phyloP scores from a whole-genome alignment of 2,329 filamentous ascomycete genomes.

The Fusarium longipes region DNA sequence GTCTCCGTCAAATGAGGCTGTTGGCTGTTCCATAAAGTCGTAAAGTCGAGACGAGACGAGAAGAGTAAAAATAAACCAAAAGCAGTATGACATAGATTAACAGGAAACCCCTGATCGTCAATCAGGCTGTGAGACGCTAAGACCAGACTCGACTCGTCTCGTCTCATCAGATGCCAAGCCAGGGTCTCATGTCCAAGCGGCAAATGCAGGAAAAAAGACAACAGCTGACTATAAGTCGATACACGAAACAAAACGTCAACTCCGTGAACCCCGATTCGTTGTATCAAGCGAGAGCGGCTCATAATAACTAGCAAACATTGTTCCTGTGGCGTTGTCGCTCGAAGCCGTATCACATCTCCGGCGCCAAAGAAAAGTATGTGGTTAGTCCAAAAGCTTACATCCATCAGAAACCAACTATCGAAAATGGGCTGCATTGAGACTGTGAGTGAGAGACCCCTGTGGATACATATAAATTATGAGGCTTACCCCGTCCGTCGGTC shows the following conservation, averaged over 20 bases:
- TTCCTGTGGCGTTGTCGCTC: constrained; percentile 13
- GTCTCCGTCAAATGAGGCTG: background rate
- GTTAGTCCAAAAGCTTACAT: constrained; percentile 32
- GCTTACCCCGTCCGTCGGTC: background rate
- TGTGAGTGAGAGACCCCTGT: constrained; percentile 1
- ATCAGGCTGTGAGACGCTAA: too few relatives aligned
- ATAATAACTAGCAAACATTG: background rate
- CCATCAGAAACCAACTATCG: constrained; percentile 4
- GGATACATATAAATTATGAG: constrained; percentile 29
- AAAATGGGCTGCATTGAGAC: background rate
- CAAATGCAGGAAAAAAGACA: background rate
- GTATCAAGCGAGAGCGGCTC: background rate
- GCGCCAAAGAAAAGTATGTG: background rate
- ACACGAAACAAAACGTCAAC: constrained; percentile 4
- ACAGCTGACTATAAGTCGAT: background rate
- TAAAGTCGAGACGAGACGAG: background rate
- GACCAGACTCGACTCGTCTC: too few relatives aligned
- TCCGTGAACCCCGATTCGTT: background rate
- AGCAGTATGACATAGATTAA: background rate
- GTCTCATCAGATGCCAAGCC: background rate
- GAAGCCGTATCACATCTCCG: constrained; percentile 25
- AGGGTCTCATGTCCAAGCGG: background rate
- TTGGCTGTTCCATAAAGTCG: background rate
- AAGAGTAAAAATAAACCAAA: background rate
- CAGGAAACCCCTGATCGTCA: background rate